These are phyloP conservation scores for Pelargonium australe DNA, from an alignment of 441 rosid species.

Conservation along the genomic window DNA sequence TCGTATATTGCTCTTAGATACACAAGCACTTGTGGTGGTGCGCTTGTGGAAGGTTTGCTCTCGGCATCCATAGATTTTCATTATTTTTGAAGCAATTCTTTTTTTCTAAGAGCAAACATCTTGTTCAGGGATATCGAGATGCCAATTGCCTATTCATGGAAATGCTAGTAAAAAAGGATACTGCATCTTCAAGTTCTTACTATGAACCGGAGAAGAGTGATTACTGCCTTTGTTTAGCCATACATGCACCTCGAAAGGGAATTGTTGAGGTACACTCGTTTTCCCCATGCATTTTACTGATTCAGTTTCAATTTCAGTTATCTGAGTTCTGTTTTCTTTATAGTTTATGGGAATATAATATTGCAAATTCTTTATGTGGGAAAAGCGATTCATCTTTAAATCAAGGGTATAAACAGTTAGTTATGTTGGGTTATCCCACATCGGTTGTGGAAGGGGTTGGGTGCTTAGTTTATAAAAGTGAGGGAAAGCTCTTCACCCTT, in stretches of 20 bases:
- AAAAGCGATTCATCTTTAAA: neutral
- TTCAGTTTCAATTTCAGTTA: neutral
- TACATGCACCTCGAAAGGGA: conserved; percentile 94
- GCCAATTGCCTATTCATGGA: conserved; percentile 92
- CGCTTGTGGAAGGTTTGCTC: conserved; percentile 83
- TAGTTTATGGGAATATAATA: neutral
- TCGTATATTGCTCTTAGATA: conserved; percentile 85
- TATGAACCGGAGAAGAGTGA: conserved; percentile 63
- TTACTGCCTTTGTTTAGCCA: conserved; percentile 88
- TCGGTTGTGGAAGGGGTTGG: too few relatives aligned
- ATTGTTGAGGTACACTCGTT: conserved; percentile 61
- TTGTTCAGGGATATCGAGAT: conserved; percentile 85
- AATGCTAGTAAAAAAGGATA: conserved; percentile 64
- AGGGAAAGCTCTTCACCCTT: too few relatives aligned
- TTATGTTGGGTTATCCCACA: neutral
- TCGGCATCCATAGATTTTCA: conserved; percentile 2
- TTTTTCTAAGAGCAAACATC: neutral
- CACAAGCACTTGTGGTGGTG: conserved; percentile 90
- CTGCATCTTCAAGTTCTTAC: conserved; percentile 37
- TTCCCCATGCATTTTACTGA: neutral
- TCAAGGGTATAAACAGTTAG: neutral
- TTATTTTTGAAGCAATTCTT: neutral
- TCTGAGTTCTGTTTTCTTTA: neutral
- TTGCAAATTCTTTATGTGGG: neutral
- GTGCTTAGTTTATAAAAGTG: too few relatives aligned